Conservation (phyloP, 192 early-diverging fungal species). For the Diversispora epigaea region DNA sequence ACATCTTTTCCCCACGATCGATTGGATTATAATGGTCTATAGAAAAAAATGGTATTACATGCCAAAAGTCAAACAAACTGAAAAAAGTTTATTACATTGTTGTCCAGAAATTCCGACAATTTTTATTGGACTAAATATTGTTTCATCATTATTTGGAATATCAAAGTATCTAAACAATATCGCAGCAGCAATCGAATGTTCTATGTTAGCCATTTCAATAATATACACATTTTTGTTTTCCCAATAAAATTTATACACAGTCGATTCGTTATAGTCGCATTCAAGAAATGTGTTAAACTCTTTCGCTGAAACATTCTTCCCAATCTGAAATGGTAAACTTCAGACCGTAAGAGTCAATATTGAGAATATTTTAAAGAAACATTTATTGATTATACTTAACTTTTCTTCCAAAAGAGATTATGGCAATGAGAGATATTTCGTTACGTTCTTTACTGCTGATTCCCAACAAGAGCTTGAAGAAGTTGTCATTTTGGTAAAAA, state of each 20-base stretch:
- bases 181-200: not conserved
- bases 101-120: too few relatives aligned
- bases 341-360: too few relatives aligned
- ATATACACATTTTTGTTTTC: not conserved
- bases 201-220: not conserved
- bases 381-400: too few relatives aligned
- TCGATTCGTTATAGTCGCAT: not conserved
- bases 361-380: too few relatives aligned
- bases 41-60: conserved; percentile 23
- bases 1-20: conserved; percentile 8
- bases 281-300: conserved; percentile 8
- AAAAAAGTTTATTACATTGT: conserved; percentile 8
- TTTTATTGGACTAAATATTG: too few relatives aligned
- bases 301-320: not conserved
- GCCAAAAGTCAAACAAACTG: not conserved
- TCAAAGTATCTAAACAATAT: not conserved
- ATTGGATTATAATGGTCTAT: conserved; percentile 18
- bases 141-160: not conserved
- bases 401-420: too few relatives aligned
- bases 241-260: conserved; percentile 10
- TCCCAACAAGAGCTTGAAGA: too few relatives aligned
- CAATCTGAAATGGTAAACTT: too few relatives aligned
- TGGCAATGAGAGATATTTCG: too few relatives aligned
- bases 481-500: too few relatives aligned
- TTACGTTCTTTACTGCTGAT: too few relatives aligned